phyloP scores from a whole-genome alignment of 2,329 filamentous ascomycete genomes.

The Aureobasidium melanogenum region DNA sequence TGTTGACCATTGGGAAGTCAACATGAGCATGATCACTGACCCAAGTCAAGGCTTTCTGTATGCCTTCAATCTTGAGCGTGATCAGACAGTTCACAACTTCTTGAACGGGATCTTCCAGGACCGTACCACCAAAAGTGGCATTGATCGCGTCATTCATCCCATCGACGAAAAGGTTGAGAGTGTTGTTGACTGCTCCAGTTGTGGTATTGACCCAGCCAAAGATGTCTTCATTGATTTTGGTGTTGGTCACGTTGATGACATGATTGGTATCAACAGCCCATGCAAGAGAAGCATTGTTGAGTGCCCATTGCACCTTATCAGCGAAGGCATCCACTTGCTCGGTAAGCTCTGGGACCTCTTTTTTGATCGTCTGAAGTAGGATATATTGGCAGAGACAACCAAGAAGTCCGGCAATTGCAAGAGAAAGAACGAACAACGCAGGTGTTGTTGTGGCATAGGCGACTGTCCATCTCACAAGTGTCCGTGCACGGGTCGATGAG shows the following conservation, averaged over 20 bases:
- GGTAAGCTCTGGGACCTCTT: conserved; percentile 66
- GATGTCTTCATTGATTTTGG: conserved; percentile 73
- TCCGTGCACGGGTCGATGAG: conserved; percentile 54
- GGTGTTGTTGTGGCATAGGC: conserved; percentile 80
- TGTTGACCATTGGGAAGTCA: conserved; percentile 65
- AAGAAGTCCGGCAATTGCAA: conserved; percentile 74
- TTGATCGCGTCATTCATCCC: conserved; percentile 68
- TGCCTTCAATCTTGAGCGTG: conserved; percentile 70
- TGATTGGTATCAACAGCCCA: conserved; percentile 73
- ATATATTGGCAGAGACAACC: conserved; percentile 75
- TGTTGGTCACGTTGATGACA: conserved; percentile 55
- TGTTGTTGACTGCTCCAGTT: conserved; percentile 74
- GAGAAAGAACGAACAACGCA: conserved; percentile 76
- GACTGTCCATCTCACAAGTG: conserved; percentile 71
- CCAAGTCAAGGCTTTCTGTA: conserved; percentile 90
- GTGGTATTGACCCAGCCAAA: conserved; percentile 81
- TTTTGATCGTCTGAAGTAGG: conserved; percentile 63
- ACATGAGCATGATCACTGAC: conserved; percentile 80
- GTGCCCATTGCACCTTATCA: conserved; percentile 59
- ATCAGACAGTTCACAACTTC: conserved; percentile 83
- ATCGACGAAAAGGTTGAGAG: conserved; percentile 71
- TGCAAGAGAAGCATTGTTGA: conserved; percentile 62
- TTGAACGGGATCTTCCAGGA: conserved; percentile 68
- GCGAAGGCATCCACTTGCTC: conserved; percentile 71
- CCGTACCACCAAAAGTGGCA: conserved; percentile 69